Evolutionary conservation across 192 early-diverging fungal species (phyloP).

Genomic region (Coemansia reversa): DNA sequence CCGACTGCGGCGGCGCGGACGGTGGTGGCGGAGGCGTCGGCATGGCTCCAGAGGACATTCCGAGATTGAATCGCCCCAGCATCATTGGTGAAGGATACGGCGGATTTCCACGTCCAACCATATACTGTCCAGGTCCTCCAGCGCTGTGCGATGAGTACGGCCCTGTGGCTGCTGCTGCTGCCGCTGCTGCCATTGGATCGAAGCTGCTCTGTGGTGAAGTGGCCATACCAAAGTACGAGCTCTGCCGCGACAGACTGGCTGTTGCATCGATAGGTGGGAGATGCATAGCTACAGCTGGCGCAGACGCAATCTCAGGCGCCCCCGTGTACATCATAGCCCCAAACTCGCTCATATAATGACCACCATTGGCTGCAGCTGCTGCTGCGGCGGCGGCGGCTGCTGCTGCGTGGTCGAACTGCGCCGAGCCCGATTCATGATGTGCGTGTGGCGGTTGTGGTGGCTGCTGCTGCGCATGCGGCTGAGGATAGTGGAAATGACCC

Average conservation of each 20-base stretch:
- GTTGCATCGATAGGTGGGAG: conserved; percentile 41
- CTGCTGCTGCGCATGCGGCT: conserved; percentile 13
- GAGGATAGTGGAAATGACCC: conserved; percentile 26
- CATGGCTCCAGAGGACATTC: conserved; percentile 18
- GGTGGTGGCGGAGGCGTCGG: conserved; percentile 25
- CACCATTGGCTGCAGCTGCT: conserved; percentile 13
- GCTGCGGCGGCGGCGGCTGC: conserved; percentile 21
- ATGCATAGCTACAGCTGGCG: conserved; percentile 27
- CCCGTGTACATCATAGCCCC: conserved; percentile 31
- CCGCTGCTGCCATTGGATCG: conserved; percentile 41
- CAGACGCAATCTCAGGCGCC: conserved; percentile 24
- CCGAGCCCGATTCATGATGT: conserved; percentile 1
- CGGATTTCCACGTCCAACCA: conserved; percentile 17
- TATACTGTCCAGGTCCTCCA: conserved; percentile 15
- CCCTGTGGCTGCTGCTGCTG: conserved; percentile 29
- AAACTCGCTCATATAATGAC: conserved; percentile 47
- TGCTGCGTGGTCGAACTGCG: conserved; percentile 30
- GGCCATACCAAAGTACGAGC: conserved; percentile 46
- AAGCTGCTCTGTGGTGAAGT: conserved; percentile 24
- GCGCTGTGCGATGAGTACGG: conserved; percentile 25
- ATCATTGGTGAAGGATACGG: conserved; percentile 48
- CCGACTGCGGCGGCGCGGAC: conserved; percentile 7
- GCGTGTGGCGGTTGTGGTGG: background rate
- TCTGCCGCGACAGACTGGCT: conserved; percentile 23
- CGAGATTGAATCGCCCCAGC: conserved; percentile 38